Percentiles rank a stretch among this genome's conserved stretches.
These are phyloP conservation scores for Fusarium torulosum DNA, from an alignment of 2,329 filamentous ascomycete species.

Conservation along the genomic window DNA sequence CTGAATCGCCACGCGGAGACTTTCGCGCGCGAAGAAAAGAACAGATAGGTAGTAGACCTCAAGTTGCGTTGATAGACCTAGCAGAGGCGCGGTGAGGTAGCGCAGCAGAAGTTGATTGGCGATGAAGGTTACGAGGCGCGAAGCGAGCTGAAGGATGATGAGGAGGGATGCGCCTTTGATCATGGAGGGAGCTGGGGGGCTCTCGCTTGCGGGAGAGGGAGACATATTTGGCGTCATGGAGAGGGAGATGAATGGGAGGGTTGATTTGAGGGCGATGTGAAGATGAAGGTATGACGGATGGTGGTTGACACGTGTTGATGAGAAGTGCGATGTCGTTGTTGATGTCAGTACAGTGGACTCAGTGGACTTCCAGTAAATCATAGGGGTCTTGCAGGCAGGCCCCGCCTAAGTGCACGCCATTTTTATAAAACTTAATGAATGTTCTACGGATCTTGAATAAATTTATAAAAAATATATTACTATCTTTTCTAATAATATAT, in stretches of 20 bases:
- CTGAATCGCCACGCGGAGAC: conserved; percentile 90
- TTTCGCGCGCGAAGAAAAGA: conserved; percentile 95
- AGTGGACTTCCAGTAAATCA: conserved; percentile 7
- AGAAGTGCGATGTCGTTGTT: neutral
- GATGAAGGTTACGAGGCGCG: conserved; percentile 88
- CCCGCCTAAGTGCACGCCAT: neutral
- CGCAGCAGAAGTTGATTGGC: conserved; percentile 93
- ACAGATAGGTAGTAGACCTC: conserved; percentile 93
- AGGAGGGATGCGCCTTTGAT: conserved; percentile 85
- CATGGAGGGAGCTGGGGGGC: conserved; percentile 45
- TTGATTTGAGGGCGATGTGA: neutral
- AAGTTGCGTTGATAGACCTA: conserved; percentile 89
- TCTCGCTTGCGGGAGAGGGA: neutral
- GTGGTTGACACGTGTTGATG: conserved; percentile 35
- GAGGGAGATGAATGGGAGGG: neutral
- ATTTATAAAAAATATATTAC: no score
- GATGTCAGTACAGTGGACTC: conserved; percentile 17
- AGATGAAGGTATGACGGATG: conserved; percentile 1
- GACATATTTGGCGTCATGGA: conserved; percentile 11
- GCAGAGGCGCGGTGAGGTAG: conserved; percentile 84
- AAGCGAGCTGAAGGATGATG: conserved; percentile 87
- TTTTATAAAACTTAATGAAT: no score
- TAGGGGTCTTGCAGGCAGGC: neutral
- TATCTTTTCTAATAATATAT: neutral
- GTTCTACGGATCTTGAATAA: no score